These are phyloP conservation scores for Apium graveolens DNA, from an alignment of 129 eudicot genomes.

Conservation along the genomic window DNA sequence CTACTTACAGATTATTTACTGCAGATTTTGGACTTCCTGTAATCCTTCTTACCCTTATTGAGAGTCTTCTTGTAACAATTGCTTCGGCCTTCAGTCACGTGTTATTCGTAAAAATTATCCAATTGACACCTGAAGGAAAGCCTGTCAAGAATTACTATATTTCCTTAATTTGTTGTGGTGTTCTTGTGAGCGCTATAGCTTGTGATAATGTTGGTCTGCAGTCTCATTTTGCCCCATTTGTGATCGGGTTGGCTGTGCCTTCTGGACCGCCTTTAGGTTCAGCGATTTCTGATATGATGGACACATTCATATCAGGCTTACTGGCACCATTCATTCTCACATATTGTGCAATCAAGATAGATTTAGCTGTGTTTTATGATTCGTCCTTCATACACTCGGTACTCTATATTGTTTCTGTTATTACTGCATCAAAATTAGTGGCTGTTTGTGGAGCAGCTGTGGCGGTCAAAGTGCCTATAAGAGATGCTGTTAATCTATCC, in stretches of 20 bases:
- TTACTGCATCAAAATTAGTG: conserved; percentile 8
- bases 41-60: not conserved
- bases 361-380: conserved; percentile 21
- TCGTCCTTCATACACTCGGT: not conserved
- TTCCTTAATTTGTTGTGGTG: conserved; percentile 14
- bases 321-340: conserved; percentile 36
- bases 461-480: conserved; percentile 21
- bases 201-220: conserved; percentile 31
- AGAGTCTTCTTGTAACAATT: not conserved
- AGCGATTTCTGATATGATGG: conserved; percentile 34
- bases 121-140: conserved; percentile 40
- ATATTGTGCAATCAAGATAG: conserved; percentile 29
- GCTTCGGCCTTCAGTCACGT: conserved; percentile 2
- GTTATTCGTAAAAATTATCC: conserved; percentile 24
- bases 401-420: not conserved
- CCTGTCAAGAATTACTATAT: conserved; percentile 25
- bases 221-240: conserved; percentile 28
- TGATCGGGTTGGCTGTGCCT: conserved; percentile 43
- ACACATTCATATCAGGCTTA: conserved; percentile 26
- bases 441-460: conserved; percentile 22
- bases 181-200: conserved; percentile 13
- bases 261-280: conserved; percentile 57
- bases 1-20: not conserved
- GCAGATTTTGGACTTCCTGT: not conserved
- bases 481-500: conserved; percentile 41